Conservation (phyloP, 441 rosid genomes). For the Euphorbia corollata region DNA sequence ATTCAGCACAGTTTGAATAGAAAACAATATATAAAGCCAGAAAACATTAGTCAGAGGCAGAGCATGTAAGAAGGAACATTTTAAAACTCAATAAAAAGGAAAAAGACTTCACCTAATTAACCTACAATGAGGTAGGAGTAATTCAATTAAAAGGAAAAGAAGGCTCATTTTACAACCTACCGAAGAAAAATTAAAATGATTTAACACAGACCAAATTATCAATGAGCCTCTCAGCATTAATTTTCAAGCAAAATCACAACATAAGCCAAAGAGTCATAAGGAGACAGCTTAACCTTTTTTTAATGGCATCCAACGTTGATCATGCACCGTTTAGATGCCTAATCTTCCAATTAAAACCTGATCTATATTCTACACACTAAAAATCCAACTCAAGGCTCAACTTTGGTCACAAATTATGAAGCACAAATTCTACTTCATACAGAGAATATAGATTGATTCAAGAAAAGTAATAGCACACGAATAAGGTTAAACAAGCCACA, state of each 20-base stretch:
- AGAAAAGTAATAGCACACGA: background rate
- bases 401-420: background rate
- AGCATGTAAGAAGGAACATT: background rate
- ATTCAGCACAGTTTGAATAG: background rate
- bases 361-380: too few species aligned
- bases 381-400: too few species aligned
- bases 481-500: too few species aligned
- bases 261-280: background rate
- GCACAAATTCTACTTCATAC: background rate
- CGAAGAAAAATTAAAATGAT: background rate
- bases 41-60: background rate
- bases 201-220: background rate
- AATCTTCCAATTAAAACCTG: background rate
- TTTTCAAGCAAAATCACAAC: slow-evolving; percentile 1
- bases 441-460: background rate
- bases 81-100: background rate
- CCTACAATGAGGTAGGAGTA: background rate
- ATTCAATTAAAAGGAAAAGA: background rate
- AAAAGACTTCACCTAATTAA: background rate
- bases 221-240: background rate
- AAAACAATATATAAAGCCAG: background rate
- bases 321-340: too few species aligned
- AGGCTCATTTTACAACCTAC: background rate
- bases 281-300: background rate
- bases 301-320: background rate